Percentiles rank a stretch among this genome's conserved stretches.
Conservation (phyloP, 495 filamentous ascomycete species). For the Talaromyces thailandensis region DNA sequence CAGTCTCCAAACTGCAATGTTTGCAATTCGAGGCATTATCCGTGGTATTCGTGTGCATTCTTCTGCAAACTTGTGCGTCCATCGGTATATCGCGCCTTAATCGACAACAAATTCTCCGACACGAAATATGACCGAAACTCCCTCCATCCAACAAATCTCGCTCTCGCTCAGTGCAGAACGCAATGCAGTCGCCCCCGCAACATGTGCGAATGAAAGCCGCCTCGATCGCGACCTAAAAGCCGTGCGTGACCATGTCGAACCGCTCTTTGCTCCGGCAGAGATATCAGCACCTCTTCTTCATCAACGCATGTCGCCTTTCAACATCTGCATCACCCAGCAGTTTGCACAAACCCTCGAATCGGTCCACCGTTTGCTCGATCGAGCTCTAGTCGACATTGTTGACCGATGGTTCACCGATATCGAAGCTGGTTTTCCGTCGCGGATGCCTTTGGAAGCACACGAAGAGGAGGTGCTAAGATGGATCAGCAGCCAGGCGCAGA, state of each 20-base stretch:
- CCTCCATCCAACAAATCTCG: neutral
- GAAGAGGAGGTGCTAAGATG: slow-evolving; percentile 24
- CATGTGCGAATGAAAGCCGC: neutral
- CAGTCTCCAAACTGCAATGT: neutral
- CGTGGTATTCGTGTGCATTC: neutral
- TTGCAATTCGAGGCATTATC: neutral
- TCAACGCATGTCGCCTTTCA: slow-evolving; percentile 10
- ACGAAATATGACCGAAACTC: neutral
- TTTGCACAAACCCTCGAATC: slow-evolving; percentile 10
- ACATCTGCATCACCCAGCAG: slow-evolving; percentile 7
- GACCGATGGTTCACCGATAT: slow-evolving; percentile 31
- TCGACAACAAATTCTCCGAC: neutral
- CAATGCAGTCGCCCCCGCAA: neutral
- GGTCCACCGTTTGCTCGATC: slow-evolving; percentile 17
- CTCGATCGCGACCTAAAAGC: slow-evolving; percentile 1
- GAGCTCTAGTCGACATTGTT: slow-evolving; percentile 30
- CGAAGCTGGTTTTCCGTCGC: slow-evolving; percentile 20
- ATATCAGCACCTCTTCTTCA: neutral
- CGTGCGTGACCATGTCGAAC: neutral
- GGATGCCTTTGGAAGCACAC: slow-evolving; percentile 28
- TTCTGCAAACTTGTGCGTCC: neutral
- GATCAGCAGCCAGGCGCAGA: slow-evolving; percentile 1
- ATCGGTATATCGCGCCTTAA: neutral
- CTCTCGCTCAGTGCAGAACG: neutral
- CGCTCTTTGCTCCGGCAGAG: neutral